A percentile compares a stretch with the other conserved stretches of the same genome.
These are phyloP conservation scores for Chrysoporthe puriensis DNA, from an alignment of 2,329 filamentous ascomycete species.

Conservation along the genomic window DNA sequence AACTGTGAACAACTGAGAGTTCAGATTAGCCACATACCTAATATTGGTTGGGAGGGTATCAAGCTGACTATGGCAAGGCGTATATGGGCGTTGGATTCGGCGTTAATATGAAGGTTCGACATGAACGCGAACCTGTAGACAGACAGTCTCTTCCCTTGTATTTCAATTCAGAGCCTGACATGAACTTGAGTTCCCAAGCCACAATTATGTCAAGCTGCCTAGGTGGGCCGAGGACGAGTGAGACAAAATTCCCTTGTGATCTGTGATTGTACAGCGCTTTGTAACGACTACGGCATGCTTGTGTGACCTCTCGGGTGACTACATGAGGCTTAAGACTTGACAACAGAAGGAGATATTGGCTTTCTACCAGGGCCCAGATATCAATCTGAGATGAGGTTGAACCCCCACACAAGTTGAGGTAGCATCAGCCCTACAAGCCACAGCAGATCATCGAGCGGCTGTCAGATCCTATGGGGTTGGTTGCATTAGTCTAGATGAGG, in stretches of 20 bases:
- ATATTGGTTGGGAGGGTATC: background rate
- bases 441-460: slow-evolving; percentile 15
- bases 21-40: background rate
- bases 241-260: background rate
- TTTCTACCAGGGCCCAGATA: background rate
- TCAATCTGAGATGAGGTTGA: background rate
- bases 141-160: background rate
- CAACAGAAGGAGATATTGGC: background rate
- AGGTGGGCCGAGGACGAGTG: background rate
- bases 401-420: background rate
- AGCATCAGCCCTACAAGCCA: slow-evolving; percentile 21
- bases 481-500: slow-evolving; percentile 23
- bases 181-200: background rate
- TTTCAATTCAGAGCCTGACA: background rate
- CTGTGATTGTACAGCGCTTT: background rate
- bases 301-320: background rate
- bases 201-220: background rate
- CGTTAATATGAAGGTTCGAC: background rate
- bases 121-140: background rate
- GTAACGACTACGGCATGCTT: background rate
- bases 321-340: background rate
- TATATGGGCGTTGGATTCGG: background rate
- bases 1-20: slow-evolving; percentile 4
- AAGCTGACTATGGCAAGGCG: background rate
- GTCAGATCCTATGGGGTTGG: slow-evolving; percentile 20